phyloP scores from a whole-genome alignment of 2,329 filamentous ascomycete genomes.

The Penicillium sp. region DNA sequence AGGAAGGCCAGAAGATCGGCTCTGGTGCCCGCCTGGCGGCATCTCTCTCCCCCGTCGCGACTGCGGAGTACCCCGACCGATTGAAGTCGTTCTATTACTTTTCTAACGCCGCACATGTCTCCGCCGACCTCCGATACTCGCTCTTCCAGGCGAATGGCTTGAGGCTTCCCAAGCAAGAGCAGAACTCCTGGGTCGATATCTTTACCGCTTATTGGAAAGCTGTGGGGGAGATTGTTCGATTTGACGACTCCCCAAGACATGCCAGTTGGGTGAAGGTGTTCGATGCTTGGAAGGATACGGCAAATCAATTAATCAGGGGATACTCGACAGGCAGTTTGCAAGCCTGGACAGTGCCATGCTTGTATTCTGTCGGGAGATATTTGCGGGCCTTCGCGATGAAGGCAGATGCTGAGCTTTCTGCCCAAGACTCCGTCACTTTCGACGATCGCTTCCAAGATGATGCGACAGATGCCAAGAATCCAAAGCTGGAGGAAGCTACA shows the following conservation, averaged over 20 bases:
- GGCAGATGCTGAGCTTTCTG: conserved; percentile 62
- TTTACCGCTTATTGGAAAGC: conserved; percentile 79
- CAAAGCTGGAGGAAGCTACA: conserved; percentile 82
- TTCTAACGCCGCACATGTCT: too few relatives aligned
- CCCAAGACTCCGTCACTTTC: conserved; percentile 41
- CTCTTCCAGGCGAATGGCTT: conserved; percentile 56
- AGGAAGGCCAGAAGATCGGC: too few relatives aligned
- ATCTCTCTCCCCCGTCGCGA: too few relatives aligned
- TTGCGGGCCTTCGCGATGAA: conserved; percentile 80
- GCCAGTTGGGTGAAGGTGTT: conserved; percentile 66
- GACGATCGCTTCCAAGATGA: conserved; percentile 74
- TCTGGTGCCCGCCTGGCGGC: too few relatives aligned
- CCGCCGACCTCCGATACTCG: too few relatives aligned
- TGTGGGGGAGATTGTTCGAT: conserved; percentile 60
- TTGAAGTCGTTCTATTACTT: too few relatives aligned
- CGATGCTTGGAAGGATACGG: conserved; percentile 77
- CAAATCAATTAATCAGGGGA: conserved; percentile 66
- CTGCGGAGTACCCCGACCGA: too few relatives aligned
- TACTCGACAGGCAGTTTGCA: conserved; percentile 68
- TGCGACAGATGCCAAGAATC: conserved; percentile 65
- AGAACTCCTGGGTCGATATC: conserved; percentile 73
- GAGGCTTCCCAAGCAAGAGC: conserved; percentile 56
- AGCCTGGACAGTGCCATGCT: conserved; percentile 86
- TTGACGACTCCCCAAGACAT: conserved; percentile 51
- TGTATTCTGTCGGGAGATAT: conserved; percentile 81